Conservation (phyloP, 2,329 filamentous ascomycete genomes). For the Ceratocystis cacaofunesta region DNA sequence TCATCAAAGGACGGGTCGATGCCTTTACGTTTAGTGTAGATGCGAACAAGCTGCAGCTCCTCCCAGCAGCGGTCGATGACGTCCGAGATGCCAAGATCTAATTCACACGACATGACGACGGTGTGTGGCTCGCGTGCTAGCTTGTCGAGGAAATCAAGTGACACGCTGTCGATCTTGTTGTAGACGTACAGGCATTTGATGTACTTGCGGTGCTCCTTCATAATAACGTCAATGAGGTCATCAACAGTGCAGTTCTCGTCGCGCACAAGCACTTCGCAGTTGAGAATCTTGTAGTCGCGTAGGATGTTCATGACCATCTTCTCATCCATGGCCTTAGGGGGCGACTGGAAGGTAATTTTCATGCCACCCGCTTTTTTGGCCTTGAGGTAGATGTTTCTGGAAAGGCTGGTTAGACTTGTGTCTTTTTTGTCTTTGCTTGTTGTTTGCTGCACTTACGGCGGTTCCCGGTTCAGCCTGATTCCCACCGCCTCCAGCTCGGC, state of each 20-base stretch:
- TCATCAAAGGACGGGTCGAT: constrained; percentile 78
- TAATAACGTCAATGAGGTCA: constrained; percentile 98
- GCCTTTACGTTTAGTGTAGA: constrained; percentile 96
- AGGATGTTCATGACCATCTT: constrained; percentile 98
- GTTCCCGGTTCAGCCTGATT: constrained; percentile 79
- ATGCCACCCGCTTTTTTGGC: constrained; percentile 90
- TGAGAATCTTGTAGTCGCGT: constrained; percentile 95
- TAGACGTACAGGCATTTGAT: constrained; percentile 93
- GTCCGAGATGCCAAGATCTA: constrained; percentile 83
- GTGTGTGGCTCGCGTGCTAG: constrained; percentile 87
- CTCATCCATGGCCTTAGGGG: constrained; percentile 85
- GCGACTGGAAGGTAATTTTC: constrained; percentile 90
- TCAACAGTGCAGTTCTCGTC: constrained; percentile 94
- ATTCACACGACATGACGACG: constrained; percentile 92
- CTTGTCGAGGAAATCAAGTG: constrained; percentile 81
- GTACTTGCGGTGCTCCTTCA: constrained; percentile 98
- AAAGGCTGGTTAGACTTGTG: neutral
- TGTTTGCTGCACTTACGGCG: constrained; percentile 47
- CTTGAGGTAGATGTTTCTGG: constrained; percentile 92
- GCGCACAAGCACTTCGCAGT: constrained; percentile 87
- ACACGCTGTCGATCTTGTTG: constrained; percentile 98
- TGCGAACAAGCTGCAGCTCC: constrained; percentile 73
- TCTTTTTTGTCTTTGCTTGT: neutral
- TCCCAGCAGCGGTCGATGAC: constrained; percentile 93
- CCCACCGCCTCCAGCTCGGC: constrained; percentile 89